Percentiles rank a stretch among this genome's conserved stretches.
phyloP scores from a whole-genome alignment of 441 rosid species.

The Pelargonium fulgidum region DNA sequence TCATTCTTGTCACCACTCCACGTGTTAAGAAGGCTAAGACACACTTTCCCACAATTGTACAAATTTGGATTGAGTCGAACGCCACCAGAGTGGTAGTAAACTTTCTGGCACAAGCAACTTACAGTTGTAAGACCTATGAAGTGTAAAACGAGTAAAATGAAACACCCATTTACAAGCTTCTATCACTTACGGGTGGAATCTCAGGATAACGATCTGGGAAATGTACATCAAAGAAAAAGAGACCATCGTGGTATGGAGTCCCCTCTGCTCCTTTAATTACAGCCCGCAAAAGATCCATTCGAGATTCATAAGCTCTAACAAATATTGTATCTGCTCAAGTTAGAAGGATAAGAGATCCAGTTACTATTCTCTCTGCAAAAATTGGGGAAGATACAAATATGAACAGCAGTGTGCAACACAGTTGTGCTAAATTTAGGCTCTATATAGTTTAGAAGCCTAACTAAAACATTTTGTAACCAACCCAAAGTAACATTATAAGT shows the following conservation, averaged over 20 bases:
- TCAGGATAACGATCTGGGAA: conserved; percentile 69
- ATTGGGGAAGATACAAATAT: neutral
- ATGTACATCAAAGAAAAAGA: conserved; percentile 77
- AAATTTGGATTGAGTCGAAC: conserved; percentile 93
- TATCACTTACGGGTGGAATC: conserved; percentile 62
- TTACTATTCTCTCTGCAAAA: neutral
- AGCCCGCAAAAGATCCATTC: conserved; percentile 93
- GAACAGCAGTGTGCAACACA: neutral
- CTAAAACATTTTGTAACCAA: too few species aligned
- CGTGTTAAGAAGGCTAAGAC: conserved; percentile 96
- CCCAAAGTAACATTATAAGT: too few species aligned
- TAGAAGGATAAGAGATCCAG: conserved; percentile 12
- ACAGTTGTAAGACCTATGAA: conserved; percentile 21
- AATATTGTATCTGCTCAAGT: conserved; percentile 58
- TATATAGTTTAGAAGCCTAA: too few species aligned
- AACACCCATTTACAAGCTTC: conserved; percentile 13
- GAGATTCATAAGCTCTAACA: conserved; percentile 78
- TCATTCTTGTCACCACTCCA: conserved; percentile 95
- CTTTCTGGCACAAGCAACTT: conserved; percentile 48
- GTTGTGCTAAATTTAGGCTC: too few species aligned
- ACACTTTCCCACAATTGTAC: conserved; percentile 89
- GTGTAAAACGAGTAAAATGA: conserved; percentile 8
- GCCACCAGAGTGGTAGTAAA: conserved; percentile 92
- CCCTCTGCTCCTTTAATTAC: conserved; percentile 88
- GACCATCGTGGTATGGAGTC: conserved; percentile 95